Conservation (phyloP, 768 basidiomycete species). For the Sutorius australiensis region DNA sequence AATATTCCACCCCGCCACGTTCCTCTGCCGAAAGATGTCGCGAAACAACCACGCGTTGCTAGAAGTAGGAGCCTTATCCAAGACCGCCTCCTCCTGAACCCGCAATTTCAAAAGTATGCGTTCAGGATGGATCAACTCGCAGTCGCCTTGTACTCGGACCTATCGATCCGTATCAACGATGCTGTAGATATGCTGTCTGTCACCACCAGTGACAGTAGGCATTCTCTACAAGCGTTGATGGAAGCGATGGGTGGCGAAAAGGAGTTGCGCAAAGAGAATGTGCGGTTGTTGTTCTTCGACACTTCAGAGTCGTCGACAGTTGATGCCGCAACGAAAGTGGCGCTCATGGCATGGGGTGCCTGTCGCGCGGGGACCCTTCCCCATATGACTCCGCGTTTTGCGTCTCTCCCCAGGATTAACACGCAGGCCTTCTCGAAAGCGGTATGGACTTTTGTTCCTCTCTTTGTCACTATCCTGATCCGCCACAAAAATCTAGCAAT, state of each 20-base stretch:
- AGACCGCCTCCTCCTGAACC: constrained; percentile 31
- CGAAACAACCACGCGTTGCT: background rate
- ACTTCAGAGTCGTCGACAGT: constrained; percentile 15
- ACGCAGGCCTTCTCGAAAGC: constrained; percentile 25
- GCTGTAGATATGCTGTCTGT: constrained; percentile 44
- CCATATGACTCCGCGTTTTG: constrained; percentile 16
- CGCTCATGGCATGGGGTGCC: constrained; percentile 45
- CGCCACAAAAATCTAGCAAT: constrained; percentile 28
- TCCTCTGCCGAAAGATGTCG: background rate
- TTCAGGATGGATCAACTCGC: constrained; percentile 48
- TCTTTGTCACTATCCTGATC: background rate
- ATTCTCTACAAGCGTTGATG: constrained; percentile 35
- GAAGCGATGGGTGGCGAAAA: constrained; percentile 37
- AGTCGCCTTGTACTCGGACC: constrained; percentile 38
- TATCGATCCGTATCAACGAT: constrained; percentile 30
- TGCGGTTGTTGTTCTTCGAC: constrained; percentile 30
- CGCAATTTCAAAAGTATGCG: constrained; percentile 32
- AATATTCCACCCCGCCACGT: constrained; percentile 20
- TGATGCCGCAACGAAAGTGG: constrained; percentile 20
- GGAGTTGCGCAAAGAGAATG: constrained; percentile 25
- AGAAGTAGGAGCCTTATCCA: constrained; percentile 26
- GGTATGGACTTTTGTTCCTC: constrained; percentile 22
- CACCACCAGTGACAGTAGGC: constrained; percentile 16
- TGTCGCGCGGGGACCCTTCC: constrained; percentile 33
- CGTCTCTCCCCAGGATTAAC: constrained; percentile 15